Base-by-base conservation (phyloP, 768 basidiomycete genomes). In the Filobasidium wieringae region DNA sequence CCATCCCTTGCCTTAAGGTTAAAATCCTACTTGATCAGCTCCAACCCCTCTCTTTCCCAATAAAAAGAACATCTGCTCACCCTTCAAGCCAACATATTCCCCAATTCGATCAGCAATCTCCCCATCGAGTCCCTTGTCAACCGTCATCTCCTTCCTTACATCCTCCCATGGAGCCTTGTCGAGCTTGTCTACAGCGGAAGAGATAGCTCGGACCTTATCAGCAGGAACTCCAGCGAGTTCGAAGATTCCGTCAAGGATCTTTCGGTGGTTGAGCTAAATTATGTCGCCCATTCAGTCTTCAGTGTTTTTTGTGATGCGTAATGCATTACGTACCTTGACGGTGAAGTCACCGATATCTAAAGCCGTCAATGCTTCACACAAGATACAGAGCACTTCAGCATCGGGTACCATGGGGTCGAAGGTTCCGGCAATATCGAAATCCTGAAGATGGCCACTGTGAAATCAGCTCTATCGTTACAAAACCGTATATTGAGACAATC, bases 321-420 rank as follows among this genome's bases (percentile, higher is more conserved):
- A 15, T 26, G 41, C 30, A 51, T n/a, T 7, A 58, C 68, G 40
- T 8, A 86, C 87, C 80, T 97, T 97, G 78, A 99, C 77, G 1
- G 86, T 90, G 69, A 87, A 99, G 36, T 95, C 92, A 41, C 91
- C 91, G 19, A 99, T 84, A 53, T 95, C 88, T 9, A 99, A 79
- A 56, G 79, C 81, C 0, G 82, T 80, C 52, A 97, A 76, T 30
- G 92, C 80, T 7, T 89, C 88, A 66, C 85, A 88, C 0, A 88
- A 66, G 59, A 96, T 72, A 62, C 84, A 83, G 61, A 97, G 79
- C 27, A 95, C 72, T 72, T 99, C 95, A 1, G 88, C 88, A 69
- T 97, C 95, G 8, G 95, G 88, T 55, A 99, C 88, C 95, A 99
- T 99, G 3, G 88, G 76, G 72, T 99, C 95, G 84, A 88, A 96